These are phyloP conservation scores for Cystofilobasidium macerans DNA, from an alignment of 768 basidiomycete genomes.

Conservation along the genomic window DNA sequence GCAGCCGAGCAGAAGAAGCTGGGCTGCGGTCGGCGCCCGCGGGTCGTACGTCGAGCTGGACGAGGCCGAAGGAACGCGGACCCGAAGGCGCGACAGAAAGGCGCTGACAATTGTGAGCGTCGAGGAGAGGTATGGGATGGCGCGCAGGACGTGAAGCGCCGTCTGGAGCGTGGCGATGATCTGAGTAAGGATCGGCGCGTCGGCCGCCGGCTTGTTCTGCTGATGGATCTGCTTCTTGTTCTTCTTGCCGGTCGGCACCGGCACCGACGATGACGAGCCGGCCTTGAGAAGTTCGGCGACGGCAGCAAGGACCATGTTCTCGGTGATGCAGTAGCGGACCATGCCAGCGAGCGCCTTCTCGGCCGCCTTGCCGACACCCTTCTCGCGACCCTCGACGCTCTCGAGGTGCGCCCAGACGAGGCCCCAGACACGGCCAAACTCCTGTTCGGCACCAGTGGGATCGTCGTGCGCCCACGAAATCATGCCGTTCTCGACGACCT, in stretches of 20 bases:
- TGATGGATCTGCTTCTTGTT: slow-evolving; percentile 25
- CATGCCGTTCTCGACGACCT: slow-evolving; percentile 62
- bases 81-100: slow-evolving; percentile 53
- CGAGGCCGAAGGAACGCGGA: slow-evolving; percentile 39
- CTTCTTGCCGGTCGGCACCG: background rate
- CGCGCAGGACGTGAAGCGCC: slow-evolving; percentile 35
- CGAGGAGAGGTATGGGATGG: slow-evolving; percentile 59
- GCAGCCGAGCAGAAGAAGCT: slow-evolving; percentile 57
- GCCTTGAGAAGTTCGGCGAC: slow-evolving; percentile 27
- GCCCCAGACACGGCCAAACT: slow-evolving; percentile 61
- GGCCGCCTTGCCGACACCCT: slow-evolving; percentile 35
- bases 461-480: slow-evolving; percentile 51
- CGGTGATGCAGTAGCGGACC: slow-evolving; percentile 60
- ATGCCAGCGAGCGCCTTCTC: slow-evolving; percentile 36
- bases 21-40: slow-evolving; percentile 44
- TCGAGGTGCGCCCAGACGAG: slow-evolving; percentile 46
- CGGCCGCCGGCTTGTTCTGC: slow-evolving; percentile 16
- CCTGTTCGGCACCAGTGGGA: slow-evolving; percentile 45
- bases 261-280: background rate
- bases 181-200: slow-evolving; percentile 16
- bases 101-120: slow-evolving; percentile 56
- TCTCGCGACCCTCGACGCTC: slow-evolving; percentile 19
- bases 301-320: slow-evolving; percentile 46
- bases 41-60: slow-evolving; percentile 26
- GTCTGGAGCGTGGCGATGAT: slow-evolving; percentile 24